These are phyloP conservation scores for Puya raimondii DNA, from an alignment of 176 grass and related monocot species.

Conservation along the genomic window DNA sequence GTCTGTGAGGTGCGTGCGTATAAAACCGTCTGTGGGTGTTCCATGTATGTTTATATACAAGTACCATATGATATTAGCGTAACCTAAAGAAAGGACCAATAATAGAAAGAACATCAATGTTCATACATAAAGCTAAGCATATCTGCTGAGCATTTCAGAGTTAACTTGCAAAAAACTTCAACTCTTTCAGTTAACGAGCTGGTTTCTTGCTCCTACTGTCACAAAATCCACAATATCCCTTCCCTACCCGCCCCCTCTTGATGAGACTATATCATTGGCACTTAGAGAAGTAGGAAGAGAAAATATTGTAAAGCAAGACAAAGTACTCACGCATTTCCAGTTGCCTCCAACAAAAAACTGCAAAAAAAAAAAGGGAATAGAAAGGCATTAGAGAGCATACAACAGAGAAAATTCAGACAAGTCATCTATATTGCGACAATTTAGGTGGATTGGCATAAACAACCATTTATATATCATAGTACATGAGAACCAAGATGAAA, in stretches of 20 bases:
- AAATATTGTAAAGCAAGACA: constrained; percentile 6
- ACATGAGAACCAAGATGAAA: background rate
- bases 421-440: background rate
- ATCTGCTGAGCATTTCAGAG: too few relatives aligned
- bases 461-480: background rate
- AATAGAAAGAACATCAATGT: background rate
- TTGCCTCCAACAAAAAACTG: constrained; percentile 99
- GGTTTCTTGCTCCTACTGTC: background rate
- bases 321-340: constrained; percentile 95
- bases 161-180: too few relatives aligned
- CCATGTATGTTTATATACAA: too few relatives aligned
- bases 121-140: too few relatives aligned
- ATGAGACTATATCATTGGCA: background rate
- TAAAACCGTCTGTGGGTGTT: too few relatives aligned
- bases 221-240: too few relatives aligned
- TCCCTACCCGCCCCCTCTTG: too few relatives aligned
- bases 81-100: background rate
- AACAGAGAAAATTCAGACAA: background rate
- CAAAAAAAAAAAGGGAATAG: constrained; percentile 10
- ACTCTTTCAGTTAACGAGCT: background rate
- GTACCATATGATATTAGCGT: too few relatives aligned
- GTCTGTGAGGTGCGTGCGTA: too few relatives aligned
- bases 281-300: background rate
- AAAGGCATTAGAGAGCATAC: constrained; percentile 1
- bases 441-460: background rate